These are phyloP conservation scores for Sporothrix protearum DNA, from an alignment of 2,329 filamentous ascomycete genomes.

Conservation along the genomic window DNA sequence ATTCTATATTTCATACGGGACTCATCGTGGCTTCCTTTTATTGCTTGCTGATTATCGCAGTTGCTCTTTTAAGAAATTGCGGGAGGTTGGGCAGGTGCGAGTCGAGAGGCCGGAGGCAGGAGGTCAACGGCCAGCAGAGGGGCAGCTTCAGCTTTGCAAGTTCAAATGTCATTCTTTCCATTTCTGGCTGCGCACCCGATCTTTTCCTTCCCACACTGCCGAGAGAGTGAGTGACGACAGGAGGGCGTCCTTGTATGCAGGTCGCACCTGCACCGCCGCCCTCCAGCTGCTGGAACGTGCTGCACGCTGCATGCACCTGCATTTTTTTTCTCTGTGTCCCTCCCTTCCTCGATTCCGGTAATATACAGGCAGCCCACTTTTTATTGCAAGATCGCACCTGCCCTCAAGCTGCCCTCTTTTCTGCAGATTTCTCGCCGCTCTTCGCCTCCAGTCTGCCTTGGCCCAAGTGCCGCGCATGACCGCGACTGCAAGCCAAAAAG, in stretches of 20 bases:
- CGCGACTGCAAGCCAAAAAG: background rate
- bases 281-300: conserved; percentile 23
- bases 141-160: conserved; percentile 1
- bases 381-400: conserved; percentile 3
- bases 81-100: background rate
- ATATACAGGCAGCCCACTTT: conserved; percentile 8
- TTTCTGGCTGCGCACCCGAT: conserved; percentile 12
- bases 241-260: conserved; percentile 23
- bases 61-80: conserved; percentile 12
- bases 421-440: background rate
- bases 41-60: background rate
- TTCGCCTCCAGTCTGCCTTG: conserved; percentile 23
- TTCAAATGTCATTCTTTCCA: conserved; percentile 15
- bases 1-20: background rate
- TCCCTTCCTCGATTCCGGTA: conserved; percentile 15
- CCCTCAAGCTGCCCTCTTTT: too few relatives aligned
- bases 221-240: background rate
- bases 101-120: background rate
- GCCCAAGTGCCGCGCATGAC: conserved; percentile 21
- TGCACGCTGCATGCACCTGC: conserved; percentile 5
- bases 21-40: background rate
- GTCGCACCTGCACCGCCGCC: conserved; percentile 27
- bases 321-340: background rate
- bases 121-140: background rate
- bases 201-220: background rate